phyloP scores from a whole-genome alignment of 768 basidiomycete species.

The Pilatotrama ljubarskyi region DNA sequence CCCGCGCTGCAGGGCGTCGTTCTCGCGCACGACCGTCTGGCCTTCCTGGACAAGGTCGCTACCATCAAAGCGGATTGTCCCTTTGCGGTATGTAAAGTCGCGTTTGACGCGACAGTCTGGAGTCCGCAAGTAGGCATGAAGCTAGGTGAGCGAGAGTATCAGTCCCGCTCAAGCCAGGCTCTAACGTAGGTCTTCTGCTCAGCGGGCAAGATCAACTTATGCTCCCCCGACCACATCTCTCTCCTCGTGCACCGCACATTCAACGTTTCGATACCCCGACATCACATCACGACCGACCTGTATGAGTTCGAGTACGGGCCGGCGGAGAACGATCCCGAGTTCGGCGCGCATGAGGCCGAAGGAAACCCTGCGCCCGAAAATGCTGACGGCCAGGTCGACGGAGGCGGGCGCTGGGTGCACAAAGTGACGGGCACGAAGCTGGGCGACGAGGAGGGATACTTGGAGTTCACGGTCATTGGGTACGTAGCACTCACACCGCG shows the following conservation, averaged over 20 bases:
- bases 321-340: slow-evolving; percentile 78
- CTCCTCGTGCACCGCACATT: slow-evolving; percentile 89
- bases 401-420: slow-evolving; percentile 79
- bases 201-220: slow-evolving; percentile 89
- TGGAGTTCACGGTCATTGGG: slow-evolving; percentile 91
- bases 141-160: slow-evolving; percentile 52
- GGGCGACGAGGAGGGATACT: slow-evolving; percentile 63
- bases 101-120: slow-evolving; percentile 88
- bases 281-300: slow-evolving; percentile 78
- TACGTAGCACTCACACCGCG: slow-evolving; percentile 42
- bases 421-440: slow-evolving; percentile 65
- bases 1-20: slow-evolving; percentile 86
- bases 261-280: slow-evolving; percentile 91
- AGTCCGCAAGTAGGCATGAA: slow-evolving; percentile 80
- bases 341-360: slow-evolving; percentile 38
- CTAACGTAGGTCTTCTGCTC: background rate
- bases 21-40: slow-evolving; percentile 78
- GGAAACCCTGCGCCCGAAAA: slow-evolving; percentile 31
- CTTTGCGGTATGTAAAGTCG: slow-evolving; percentile 70
- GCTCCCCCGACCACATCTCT: slow-evolving; percentile 90
- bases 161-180: background rate
- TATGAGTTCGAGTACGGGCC: slow-evolving; percentile 89
- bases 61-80: slow-evolving; percentile 82
- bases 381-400: slow-evolving; percentile 35
- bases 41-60: slow-evolving; percentile 64